phyloP scores from a whole-genome alignment of 2,329 filamentous ascomycete genomes.

The Aspergillus jensenii region DNA sequence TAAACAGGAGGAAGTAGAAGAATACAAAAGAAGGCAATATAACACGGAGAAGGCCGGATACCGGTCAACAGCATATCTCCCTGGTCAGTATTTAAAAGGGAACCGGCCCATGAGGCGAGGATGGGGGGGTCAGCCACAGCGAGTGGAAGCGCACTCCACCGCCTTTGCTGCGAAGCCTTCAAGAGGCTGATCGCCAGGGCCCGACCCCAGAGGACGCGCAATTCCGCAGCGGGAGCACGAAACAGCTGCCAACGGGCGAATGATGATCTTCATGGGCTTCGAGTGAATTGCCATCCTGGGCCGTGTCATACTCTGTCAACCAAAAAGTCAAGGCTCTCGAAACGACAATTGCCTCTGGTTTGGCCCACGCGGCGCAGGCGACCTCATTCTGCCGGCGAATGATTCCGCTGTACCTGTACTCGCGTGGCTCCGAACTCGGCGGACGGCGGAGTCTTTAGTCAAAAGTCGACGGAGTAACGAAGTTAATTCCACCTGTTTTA shows the following conservation, averaged over 20 bases:
- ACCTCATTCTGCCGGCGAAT: not conserved
- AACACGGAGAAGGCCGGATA: not conserved
- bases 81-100: not conserved
- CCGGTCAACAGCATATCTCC: conserved; percentile 4
- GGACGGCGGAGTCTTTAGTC: no score
- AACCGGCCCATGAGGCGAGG: not conserved
- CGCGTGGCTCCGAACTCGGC: no score
- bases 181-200: not conserved
- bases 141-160: not conserved
- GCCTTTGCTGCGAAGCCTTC: not conserved
- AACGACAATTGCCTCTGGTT: not conserved
- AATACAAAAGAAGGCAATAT: not conserved
- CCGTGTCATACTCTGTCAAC: not conserved
- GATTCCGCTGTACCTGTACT: not conserved
- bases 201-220: conserved; percentile 1
- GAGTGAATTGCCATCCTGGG: not conserved
- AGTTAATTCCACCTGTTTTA: no score
- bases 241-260: not conserved
- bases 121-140: not conserved
- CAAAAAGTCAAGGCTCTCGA: no score
- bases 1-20: not conserved
- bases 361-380: not conserved
- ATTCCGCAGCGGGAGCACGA: not conserved
- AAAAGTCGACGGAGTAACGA: no score
- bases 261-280: not conserved